These are phyloP conservation scores for Clausena lansium DNA, from an alignment of 345 rosid species.

Conservation along the genomic window DNA sequence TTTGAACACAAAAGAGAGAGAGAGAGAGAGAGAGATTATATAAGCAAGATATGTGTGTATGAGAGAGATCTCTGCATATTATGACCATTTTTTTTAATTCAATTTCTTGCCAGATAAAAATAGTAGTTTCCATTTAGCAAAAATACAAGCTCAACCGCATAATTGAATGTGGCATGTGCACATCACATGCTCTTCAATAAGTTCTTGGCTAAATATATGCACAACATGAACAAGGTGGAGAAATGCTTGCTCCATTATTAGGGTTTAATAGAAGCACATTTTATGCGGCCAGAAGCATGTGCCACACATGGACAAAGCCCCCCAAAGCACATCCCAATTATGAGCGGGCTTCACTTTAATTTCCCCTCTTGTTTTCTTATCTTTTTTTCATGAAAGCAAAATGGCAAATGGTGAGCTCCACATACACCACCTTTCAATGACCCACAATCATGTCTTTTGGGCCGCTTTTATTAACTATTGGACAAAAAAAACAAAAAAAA, in stretches of 20 bases:
- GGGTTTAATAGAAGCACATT: neutral
- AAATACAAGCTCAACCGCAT: neutral
- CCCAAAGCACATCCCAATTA: neutral
- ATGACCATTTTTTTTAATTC: no score
- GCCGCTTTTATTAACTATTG: neutral
- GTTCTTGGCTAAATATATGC: neutral
- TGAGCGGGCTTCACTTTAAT: neutral
- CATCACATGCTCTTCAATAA: slow-evolving; percentile 1
- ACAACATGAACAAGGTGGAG: neutral
- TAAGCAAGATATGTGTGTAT: no score
- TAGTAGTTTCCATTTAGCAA: neutral
- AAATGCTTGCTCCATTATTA: neutral
- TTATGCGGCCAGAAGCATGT: slow-evolving; percentile 8
- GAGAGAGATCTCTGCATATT: no score
- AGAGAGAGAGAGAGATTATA: no score
- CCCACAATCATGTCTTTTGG: no score
- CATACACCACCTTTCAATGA: no score
- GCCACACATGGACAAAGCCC: slow-evolving; percentile 10
- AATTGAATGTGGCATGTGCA: slow-evolving; percentile 6
- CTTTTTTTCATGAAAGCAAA: no score
- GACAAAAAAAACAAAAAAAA: neutral
- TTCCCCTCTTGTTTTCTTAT: neutral
- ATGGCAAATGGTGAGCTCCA: no score
- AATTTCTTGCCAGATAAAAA: no score
- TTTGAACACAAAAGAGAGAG: no score